Base-by-base conservation (phyloP, 345 rosid genomes). In the Eucalyptus regnans region DNA sequence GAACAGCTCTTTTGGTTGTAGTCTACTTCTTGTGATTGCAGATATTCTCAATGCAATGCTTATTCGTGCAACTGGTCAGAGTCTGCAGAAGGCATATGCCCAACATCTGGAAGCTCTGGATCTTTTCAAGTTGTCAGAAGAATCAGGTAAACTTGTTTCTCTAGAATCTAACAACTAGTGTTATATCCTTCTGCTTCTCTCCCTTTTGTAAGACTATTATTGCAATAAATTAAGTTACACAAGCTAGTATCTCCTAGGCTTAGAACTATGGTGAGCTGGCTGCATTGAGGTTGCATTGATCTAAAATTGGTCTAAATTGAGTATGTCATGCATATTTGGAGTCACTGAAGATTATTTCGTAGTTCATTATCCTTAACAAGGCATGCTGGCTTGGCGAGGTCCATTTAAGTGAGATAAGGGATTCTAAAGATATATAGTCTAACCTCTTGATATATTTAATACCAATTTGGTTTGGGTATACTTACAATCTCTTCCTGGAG, bases 11-110 rank as follows among this genome's bases (percentile, higher is more conserved):
- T 92, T 95, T 91, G 96, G 94, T 93, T 94, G 92, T 94, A 98
- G 99, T 92, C 94, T 98, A 93, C 92, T 96, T 91, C 92, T 96
- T 92, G 96, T 95, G 89, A 89, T 94, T 91, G 97, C 97, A 93
- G 99, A 98, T 95, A 88, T 98, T 88, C 80, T 95, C 89, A 95
- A 94, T 92, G 98, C 98, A 71, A 50, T 95, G 94, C 96, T 98
- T 90, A 92, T 98, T 92, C 94, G 98, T 50, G 94, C 94, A 50
- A 94, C 91, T 87, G 99, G 98, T 76, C 87, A 89, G 89, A 93
- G 89, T 86, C 96, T 98, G 80, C 96, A 93, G 90, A 89, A 58
- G 88, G 93, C 95, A 18, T 95, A 94, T 90, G 90, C 88, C 71
- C 91, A 90, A 86, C 94, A 93, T 90, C 93, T 95, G 90, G 92